phyloP scores from a whole-genome alignment of 352 stramenopile species.

The Phytopythium mirpurense region DNA sequence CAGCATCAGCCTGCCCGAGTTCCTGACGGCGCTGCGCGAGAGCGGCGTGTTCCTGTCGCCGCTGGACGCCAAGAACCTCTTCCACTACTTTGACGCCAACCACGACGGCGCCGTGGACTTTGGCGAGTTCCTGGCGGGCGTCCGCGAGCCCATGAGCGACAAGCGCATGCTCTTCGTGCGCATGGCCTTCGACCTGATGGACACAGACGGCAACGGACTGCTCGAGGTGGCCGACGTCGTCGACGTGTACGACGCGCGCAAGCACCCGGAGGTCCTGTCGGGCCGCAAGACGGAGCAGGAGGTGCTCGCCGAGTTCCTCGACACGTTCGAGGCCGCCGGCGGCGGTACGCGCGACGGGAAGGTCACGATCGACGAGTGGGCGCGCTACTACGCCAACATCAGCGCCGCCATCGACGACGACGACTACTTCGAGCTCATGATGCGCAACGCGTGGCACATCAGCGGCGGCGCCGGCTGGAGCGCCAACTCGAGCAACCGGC shows the following conservation, averaged over 20 bases:
- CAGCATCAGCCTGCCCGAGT: conserved; percentile 62
- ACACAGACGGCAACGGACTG: conserved; percentile 70
- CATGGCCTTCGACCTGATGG: conserved; percentile 85
- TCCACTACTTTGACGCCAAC: conserved; percentile 86
- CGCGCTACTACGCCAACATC: conserved; percentile 89
- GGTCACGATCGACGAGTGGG: conserved; percentile 57
- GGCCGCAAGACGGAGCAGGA: conserved; percentile 72
- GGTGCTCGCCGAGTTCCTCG: conserved; percentile 79
- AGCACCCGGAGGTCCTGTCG: conserved; percentile 80
- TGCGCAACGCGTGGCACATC: conserved; percentile 83
- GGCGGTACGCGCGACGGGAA: conserved; percentile 45
- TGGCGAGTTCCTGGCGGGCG: conserved; percentile 77
- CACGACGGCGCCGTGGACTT: conserved; percentile 78
- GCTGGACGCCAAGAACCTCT: conserved; percentile 53
- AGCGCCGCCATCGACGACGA: conserved; percentile 87
- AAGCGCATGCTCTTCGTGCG: conserved; percentile 72
- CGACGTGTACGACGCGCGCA: conserved; percentile 71
- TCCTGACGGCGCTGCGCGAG: conserved; percentile 64
- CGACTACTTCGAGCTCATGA: conserved; percentile 92
- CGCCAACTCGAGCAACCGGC: conserved; percentile 54
- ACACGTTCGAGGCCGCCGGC: conserved; percentile 62
- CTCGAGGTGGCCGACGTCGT: conserved; percentile 72
- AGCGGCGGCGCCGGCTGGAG: conserved; percentile 39
- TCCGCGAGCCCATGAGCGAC: conserved; percentile 82
- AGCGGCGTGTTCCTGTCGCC: conserved; percentile 44